Base-by-base conservation (phyloP, 345 rosid genomes). In the Dimocarpus longan region DNA sequence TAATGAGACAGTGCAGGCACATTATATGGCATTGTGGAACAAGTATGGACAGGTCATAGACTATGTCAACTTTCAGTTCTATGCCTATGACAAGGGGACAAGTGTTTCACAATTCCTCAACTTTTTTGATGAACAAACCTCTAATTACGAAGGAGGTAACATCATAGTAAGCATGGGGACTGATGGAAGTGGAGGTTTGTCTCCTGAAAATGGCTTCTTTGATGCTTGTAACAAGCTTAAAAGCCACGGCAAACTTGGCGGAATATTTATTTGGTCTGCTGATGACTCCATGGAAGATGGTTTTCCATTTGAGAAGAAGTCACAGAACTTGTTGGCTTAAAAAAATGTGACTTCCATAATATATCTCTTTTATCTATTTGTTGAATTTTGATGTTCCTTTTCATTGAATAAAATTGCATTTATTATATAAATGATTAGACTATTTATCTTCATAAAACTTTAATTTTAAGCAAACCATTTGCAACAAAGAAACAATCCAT, bases 231-330 rank as follows among this genome's bases (percentile, higher is more conserved):
- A 26, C 4, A 69, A 6, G 70, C 90, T 89, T 42, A 80, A 78
- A 80, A 44, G 26, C 9, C 40, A 4, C 5, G 85, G 84, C 37
- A 84, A 85, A 63, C 91, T 89, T 71, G 82, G 81, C 48, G 94
- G 92, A 52, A 89, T 89, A 10, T 89, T 91, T 75, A 76, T 88
- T 21, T 88, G 92, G 88, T 88, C 91, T n/a, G 90, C 92, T 9
- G 92, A 89, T 82, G 85, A 89, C 82, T 91, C 92, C 70, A 88
- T 68, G 89, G 65, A 84, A 70, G 80, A 71, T 1, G 80, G 82
- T 28, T 91, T 89, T 73, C 80, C 15, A 26, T 75, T 65, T 21
- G 90, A 89, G 83, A 80, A 80, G 46, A 74, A 78, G 62, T 76
- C 90, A 10, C 89, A 90, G 66, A 48, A 37, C 32, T 70, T 88